Base-by-base conservation (phyloP, 2,329 filamentous ascomycete species). In the Botrytis sinoallii region DNA sequence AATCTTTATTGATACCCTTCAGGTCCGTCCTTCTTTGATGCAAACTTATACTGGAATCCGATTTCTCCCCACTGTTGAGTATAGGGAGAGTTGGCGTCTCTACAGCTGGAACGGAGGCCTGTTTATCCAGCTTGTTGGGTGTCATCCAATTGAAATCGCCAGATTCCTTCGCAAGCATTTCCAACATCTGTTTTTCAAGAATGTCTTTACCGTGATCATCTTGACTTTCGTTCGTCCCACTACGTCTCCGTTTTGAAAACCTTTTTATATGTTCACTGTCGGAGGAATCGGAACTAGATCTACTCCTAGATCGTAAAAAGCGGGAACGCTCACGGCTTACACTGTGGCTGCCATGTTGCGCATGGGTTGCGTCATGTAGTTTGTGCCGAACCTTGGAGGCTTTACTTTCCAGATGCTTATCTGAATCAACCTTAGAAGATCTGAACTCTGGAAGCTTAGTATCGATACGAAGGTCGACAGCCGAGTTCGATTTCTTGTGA, bases 351-450 rank as follows among this genome's bases (percentile, higher is more conserved):
- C 87, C 86, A 76, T 90, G 88, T 70, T 88, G 85, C 25, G 87
- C 83, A n/a, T 85, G 85, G 65, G 86, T 75, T 38, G 77, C 79
- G 63, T 79, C 77, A 22, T 87, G 86, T 18, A 91, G 82, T 76
- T 88, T 91, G 77, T 90, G 87, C 55, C 86, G 87, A 22, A 89
- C 88, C 63, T 89, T 87, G 25, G 88, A 88, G 73, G 88, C 86
- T 25, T 87, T 86, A 64, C 85, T 86, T 66, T 88, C 85, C 29
- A 85, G 81, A 76, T 84, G 78, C 46, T 75, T 77, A 10, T 80
- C 79, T 14, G 61, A 32, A 29, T 79, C 77, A 25, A 73, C 52
- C 55, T 79, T 79, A 5, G 79, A 70, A 63, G 79, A 79, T 66
- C 76, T 81, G 72, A 81, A 81, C 22, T 80, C 77, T 32, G 80